phyloP scores from a whole-genome alignment of 345 rosid genomes.

The Euphorbia pulcherrima region DNA sequence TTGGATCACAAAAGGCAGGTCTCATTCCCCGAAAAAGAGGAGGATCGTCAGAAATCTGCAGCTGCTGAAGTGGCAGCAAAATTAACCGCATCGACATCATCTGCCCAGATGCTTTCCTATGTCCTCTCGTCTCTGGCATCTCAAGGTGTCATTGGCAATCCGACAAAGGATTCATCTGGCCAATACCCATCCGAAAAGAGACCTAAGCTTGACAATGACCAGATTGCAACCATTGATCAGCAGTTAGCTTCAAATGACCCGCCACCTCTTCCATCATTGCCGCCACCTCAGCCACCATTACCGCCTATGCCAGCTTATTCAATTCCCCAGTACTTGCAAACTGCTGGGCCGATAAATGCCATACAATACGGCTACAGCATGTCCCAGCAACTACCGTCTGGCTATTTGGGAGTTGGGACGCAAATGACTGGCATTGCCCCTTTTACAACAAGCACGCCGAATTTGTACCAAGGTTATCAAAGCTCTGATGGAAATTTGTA shows the following conservation, averaged over 20 bases:
- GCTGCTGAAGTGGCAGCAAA: slow-evolving; percentile 85
- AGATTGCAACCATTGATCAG: slow-evolving; percentile 26
- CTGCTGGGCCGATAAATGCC: slow-evolving; percentile 45
- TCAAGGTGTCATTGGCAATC: slow-evolving; percentile 61
- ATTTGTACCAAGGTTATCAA: slow-evolving; percentile 56
- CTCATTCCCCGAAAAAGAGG: slow-evolving; percentile 36
- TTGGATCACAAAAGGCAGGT: slow-evolving; percentile 42
- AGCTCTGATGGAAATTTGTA: slow-evolving; percentile 68
- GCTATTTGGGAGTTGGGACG: slow-evolving; percentile 37
- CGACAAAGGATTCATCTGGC: slow-evolving; percentile 40
- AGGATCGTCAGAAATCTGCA: slow-evolving; percentile 66
- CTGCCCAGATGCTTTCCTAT: slow-evolving; percentile 87
- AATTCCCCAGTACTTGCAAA: slow-evolving; percentile 54
- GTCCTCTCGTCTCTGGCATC: slow-evolving; percentile 92
- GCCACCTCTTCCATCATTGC: slow-evolving; percentile 55
- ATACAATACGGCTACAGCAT: slow-evolving; percentile 49
- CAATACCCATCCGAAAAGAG: slow-evolving; percentile 67
- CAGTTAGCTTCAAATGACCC: slow-evolving; percentile 34
- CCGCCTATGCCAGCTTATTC: slow-evolving; percentile 56
- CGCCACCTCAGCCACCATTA: slow-evolving; percentile 53
- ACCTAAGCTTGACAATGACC: slow-evolving; percentile 60
- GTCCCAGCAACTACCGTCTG: slow-evolving; percentile 42
- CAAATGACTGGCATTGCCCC: slow-evolving; percentile 46
- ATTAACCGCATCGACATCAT: slow-evolving; percentile 87
- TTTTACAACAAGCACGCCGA: slow-evolving; percentile 34